phyloP scores from a whole-genome alignment of 73 alveolate genomes.

The Paramecium bursaria region DNA sequence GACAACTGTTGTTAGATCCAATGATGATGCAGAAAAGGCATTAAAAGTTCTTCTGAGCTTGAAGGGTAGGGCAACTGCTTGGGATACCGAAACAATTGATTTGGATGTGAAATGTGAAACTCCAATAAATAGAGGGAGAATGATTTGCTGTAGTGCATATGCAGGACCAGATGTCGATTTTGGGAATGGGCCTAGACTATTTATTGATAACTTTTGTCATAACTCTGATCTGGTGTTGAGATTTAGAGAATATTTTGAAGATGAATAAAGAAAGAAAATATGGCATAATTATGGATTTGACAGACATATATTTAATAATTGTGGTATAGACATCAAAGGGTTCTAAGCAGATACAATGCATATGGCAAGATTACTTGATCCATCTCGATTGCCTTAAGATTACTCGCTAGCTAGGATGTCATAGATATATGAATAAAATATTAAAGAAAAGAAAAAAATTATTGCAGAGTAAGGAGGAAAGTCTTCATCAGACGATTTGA shows the following conservation, averaged over 20 bases:
- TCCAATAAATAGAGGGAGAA: slow-evolving; percentile 86
- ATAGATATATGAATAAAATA: slow-evolving; percentile 72
- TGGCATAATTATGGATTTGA: slow-evolving; percentile 95
- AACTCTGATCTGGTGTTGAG: slow-evolving; percentile 77
- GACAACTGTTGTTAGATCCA: slow-evolving; percentile 80
- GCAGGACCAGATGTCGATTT: slow-evolving; percentile 93
- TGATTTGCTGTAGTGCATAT: slow-evolving; percentile 88
- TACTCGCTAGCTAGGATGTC: slow-evolving; percentile 80
- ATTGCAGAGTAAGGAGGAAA: slow-evolving; percentile 37
- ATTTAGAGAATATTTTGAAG: slow-evolving; percentile 87
- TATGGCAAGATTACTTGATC: slow-evolving; percentile 92
- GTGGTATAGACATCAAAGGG: slow-evolving; percentile 87
- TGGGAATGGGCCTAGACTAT: slow-evolving; percentile 93
- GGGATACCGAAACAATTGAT: slow-evolving; percentile 94
- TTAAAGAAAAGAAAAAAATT: slow-evolving; percentile 63
- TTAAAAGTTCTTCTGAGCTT: slow-evolving; percentile 71
- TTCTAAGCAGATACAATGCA: slow-evolving; percentile 95
- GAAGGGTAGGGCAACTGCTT: slow-evolving; percentile 83
- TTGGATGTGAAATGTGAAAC: slow-evolving; percentile 82
- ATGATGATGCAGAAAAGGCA: slow-evolving; percentile 77
- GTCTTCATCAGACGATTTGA: slow-evolving; percentile 57
- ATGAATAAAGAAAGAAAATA: slow-evolving; percentile 74
- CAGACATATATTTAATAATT: slow-evolving; percentile 83
- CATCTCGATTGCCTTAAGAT: slow-evolving; percentile 79
- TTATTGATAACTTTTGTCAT: slow-evolving; percentile 83